These are phyloP conservation scores for Rauvolfia tetraphylla DNA, from an alignment of 257 asterid genomes.

Conservation along the genomic window DNA sequence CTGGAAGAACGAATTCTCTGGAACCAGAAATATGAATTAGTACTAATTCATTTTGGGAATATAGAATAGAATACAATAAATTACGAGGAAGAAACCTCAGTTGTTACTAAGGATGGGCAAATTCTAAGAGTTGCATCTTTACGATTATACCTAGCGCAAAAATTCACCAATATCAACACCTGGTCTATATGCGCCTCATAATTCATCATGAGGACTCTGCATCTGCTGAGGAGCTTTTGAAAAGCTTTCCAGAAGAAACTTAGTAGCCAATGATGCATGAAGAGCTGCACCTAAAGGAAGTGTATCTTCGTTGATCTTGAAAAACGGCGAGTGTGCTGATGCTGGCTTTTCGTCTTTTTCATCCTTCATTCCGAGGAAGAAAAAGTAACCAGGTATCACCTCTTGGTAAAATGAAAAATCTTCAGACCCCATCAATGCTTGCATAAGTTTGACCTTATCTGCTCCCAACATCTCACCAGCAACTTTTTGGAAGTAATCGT, in stretches of 20 bases:
- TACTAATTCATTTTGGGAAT: not conserved
- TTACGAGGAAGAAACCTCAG: not conserved
- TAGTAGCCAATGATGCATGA: slow-evolving; percentile 74
- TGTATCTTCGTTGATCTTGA: slow-evolving; percentile 59
- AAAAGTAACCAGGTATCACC: slow-evolving; percentile 73
- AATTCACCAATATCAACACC: slow-evolving; percentile 10
- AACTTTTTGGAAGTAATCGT: slow-evolving; percentile 48
- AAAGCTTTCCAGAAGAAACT: slow-evolving; percentile 48
- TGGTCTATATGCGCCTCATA: slow-evolving; percentile 22
- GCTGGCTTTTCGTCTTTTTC: slow-evolving; percentile 37
- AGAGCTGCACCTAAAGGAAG: slow-evolving; percentile 89
- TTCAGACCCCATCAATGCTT: slow-evolving; percentile 76
- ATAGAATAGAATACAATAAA: not conserved
- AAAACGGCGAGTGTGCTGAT: slow-evolving; percentile 64
- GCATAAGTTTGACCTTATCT: slow-evolving; percentile 45
- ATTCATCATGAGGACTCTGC: slow-evolving; percentile 48
- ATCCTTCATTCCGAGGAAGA: slow-evolving; percentile 62
- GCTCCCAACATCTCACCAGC: slow-evolving; percentile 66
- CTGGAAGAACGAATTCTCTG: not conserved
- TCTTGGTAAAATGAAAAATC: slow-evolving; percentile 81
- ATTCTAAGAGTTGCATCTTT: not conserved
- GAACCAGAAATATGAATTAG: not conserved
- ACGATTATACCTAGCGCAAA: not conserved
- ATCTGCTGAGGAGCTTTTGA: slow-evolving; percentile 14
- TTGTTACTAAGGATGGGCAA: not conserved